phyloP scores from a whole-genome alignment of 78 protist species.

The Tieghemostelium lacteum region DNA sequence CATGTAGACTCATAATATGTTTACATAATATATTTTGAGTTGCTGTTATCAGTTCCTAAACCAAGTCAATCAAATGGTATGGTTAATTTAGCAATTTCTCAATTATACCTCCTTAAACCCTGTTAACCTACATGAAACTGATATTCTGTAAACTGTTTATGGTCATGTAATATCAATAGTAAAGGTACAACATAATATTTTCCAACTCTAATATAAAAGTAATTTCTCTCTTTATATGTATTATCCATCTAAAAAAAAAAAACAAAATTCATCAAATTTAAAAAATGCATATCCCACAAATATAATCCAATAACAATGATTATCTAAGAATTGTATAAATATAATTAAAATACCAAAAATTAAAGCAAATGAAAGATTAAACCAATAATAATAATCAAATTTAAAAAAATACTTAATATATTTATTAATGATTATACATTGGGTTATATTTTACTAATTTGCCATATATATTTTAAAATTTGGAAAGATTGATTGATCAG shows the following conservation, averaged over 20 bases:
- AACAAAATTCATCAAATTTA: not conserved
- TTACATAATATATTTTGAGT: not conserved
- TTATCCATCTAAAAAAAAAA: not conserved
- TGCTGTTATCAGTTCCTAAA: slow-evolving; percentile 25
- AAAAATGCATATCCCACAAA: not conserved
- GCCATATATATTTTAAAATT: no score
- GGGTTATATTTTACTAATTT: no score
- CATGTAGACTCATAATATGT: not conserved
- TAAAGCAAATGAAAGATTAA: no score
- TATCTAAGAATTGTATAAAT: no score
- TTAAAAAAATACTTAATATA: no score
- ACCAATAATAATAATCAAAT: no score
- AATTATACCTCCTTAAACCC: no score
- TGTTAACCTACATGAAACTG: slow-evolving; percentile 15
- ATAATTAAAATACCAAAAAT: no score
- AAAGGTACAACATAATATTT: slow-evolving; percentile 51
- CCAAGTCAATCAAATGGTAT: not conserved
- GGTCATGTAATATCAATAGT: slow-evolving; percentile 37
- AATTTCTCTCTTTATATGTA: slow-evolving; percentile 49
- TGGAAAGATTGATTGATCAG: no score
- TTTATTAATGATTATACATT: no score
- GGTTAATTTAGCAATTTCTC: no score
- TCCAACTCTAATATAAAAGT: slow-evolving; percentile 50
- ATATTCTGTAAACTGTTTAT: slow-evolving; percentile 1
- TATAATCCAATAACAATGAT: no score